phyloP scores from a whole-genome alignment of 2,329 filamentous ascomycete genomes.

The Botrytis elliptica region DNA sequence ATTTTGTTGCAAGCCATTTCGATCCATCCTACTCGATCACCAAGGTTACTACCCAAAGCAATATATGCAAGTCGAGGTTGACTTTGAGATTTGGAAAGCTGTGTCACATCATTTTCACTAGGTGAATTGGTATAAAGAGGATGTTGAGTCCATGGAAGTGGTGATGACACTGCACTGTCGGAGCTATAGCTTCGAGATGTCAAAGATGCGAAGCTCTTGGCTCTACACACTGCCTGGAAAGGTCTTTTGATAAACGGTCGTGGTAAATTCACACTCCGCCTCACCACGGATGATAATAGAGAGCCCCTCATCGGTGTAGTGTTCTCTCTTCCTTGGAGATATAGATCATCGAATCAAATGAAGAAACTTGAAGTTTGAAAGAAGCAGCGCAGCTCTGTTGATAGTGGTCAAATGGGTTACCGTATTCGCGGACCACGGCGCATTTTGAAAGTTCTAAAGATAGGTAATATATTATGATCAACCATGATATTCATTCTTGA shows the following conservation, averaged over 20 bases:
- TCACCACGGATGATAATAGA: neutral
- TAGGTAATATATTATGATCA: neutral
- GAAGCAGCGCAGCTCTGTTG: neutral
- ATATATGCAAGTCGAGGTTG: slow-evolving; percentile 60
- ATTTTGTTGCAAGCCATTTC: slow-evolving; percentile 80
- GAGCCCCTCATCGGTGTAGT: slow-evolving; percentile 4
- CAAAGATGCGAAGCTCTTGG: neutral
- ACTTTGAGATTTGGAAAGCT: neutral
- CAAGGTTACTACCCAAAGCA: slow-evolving; percentile 89
- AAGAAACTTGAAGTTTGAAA: neutral
- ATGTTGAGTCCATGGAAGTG: slow-evolving; percentile 16
- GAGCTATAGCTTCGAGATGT: slow-evolving; percentile 10
- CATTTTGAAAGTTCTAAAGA: neutral
- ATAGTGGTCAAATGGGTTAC: neutral
- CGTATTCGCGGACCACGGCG: slow-evolving; percentile 2
- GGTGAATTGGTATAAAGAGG: neutral
- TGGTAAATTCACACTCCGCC: neutral
- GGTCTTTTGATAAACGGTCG: neutral
- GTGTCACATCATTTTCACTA: neutral
- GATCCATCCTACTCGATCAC: slow-evolving; percentile 80
- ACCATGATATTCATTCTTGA: neutral
- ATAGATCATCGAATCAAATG: neutral
- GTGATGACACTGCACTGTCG: neutral
- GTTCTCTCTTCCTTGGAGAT: neutral
- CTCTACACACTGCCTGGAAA: neutral